Evolutionary conservation across 192 early-diverging fungal species (phyloP), one percentile per base, ranked within the genome.

Genomic region (Funneliformis geosporum): DNA sequence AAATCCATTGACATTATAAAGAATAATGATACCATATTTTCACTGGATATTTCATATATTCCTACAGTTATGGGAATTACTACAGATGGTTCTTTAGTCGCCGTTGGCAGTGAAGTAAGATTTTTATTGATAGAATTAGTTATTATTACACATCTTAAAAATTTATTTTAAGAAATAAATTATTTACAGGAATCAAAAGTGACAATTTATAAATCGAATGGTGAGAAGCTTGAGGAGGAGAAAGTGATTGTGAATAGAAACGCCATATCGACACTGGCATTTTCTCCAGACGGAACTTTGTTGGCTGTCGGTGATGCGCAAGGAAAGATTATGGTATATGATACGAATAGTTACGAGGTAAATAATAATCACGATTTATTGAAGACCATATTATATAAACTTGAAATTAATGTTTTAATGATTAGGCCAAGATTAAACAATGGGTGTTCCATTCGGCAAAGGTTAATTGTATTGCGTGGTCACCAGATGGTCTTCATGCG

Each of bases 391-490:
- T 18, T 44, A 9, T 38, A 11, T 28, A 50, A 27, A 25, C 28
- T 73, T 44, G 5, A 14, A 27, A 50, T 11, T 10, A 73, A 27
- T 21, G 8, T 70, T 12, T 14, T 42, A 69, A 14, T 33, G 38
- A 38, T 6, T 80, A 85, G 33, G 44, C 85, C 0, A 84, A 84
- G 46, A 83, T 90, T n/a, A 80, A 87, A 69, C 90, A 92, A 27
- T 99, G 96, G 96, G 92, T 94, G 33, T 95, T 93, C 85, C 97
- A 99, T 82, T 91, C 88, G 5, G 94, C 92, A 39, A 91, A 95
- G n/a, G 87, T 99, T 61, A 94, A 93, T 78, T 85, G 85, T 10
- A 82, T 99, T 42, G 85, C 85, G 0, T 99, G 96, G 96, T 90
- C 93, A 2, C 85, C 90, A 2, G 92, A 93, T 82, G 90, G 92